Conservation (phyloP, 140 eudicot genomes). For the Stevia rebaudiana region DNA sequence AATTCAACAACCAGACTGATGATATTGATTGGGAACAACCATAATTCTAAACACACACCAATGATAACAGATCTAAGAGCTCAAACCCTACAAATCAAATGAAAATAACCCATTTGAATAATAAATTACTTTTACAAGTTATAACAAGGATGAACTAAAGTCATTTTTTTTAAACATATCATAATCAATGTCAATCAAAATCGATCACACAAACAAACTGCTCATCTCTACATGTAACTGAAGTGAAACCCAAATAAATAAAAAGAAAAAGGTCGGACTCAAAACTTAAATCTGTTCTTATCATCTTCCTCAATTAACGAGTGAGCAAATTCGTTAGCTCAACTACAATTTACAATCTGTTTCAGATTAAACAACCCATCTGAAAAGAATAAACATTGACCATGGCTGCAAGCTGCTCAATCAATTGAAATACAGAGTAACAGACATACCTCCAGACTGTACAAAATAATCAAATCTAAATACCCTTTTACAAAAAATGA, state of each 20-base stretch:
- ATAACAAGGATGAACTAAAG: too few species aligned
- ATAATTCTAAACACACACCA: too few species aligned
- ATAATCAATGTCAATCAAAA: neutral
- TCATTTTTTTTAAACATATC: neutral
- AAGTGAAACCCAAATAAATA: neutral
- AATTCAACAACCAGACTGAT: too few species aligned
- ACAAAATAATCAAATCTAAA: neutral
- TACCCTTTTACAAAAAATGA: neutral
- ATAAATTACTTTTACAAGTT: too few species aligned
- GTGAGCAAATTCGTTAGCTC: neutral
- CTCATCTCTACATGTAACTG: neutral
- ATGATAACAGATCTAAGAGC: too few species aligned
- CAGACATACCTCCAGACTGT: neutral
- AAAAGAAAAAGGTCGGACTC: neutral
- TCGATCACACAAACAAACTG: neutral
- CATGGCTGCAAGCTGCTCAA: neutral
- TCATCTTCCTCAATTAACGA: neutral
- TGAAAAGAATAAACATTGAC: neutral
- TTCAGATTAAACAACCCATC: neutral
- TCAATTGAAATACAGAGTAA: neutral
- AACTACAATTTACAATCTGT: neutral
- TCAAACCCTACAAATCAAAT: too few species aligned
- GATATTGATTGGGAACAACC: too few species aligned
- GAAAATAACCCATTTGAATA: too few species aligned
- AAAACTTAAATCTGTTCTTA: neutral